These are phyloP conservation scores for Debaryomyces fabryi DNA, from an alignment of 1,139 yeast genomes.

Conservation along the genomic window DNA sequence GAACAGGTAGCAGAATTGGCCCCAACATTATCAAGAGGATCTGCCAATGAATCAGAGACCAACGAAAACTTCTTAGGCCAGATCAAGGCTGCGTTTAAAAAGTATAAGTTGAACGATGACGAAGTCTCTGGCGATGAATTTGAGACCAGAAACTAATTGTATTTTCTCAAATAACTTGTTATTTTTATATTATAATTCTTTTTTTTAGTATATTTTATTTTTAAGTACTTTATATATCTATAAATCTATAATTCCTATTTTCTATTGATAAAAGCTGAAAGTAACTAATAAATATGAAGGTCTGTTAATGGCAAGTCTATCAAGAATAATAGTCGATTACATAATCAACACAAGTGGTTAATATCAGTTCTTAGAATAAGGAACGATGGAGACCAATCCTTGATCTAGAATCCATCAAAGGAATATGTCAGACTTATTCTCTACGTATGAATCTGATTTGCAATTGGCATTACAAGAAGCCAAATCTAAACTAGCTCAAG, in stretches of 20 bases:
- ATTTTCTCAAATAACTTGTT: neutral
- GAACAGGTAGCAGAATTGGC: conserved; percentile 31
- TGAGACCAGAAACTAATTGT: conserved; percentile 42
- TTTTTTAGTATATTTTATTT: neutral
- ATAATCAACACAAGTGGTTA: neutral
- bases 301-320: neutral
- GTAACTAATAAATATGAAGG: neutral
- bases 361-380: neutral
- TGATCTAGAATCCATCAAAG: neutral
- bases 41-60: conserved; percentile 31
- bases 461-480: conserved; percentile 74
- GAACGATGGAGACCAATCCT: neutral
- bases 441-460: conserved; percentile 73
- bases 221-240: neutral
- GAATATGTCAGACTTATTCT: conserved; percentile 61
- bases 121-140: conserved; percentile 58
- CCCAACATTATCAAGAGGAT: conserved; percentile 37
- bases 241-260: neutral
- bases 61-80: conserved; percentile 50
- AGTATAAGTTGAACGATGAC: conserved; percentile 42
- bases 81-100: conserved; percentile 56
- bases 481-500: conserved; percentile 61
- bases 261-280: neutral
- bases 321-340: neutral
- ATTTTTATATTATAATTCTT: conserved; percentile 5